Conservation (phyloP, 768 basidiomycete genomes). For the Termitomyces sp. region DNA sequence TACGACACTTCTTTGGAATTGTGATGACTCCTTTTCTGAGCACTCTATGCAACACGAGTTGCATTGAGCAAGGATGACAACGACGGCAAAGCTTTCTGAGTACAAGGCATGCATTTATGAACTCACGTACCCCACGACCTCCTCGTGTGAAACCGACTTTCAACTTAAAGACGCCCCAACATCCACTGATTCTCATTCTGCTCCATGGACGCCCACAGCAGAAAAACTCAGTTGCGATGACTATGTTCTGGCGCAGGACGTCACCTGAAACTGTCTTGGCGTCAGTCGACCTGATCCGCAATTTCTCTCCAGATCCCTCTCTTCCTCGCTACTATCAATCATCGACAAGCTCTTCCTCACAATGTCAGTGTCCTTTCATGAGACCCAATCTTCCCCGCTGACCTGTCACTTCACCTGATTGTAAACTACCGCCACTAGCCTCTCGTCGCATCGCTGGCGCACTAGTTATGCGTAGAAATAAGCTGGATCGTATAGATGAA, state of each 20-base stretch:
- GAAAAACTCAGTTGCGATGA: constrained; percentile 6
- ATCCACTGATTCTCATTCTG: constrained; percentile 8
- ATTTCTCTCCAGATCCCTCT: constrained; percentile 4
- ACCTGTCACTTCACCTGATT: constrained; percentile 18
- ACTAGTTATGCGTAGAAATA: constrained; percentile 14
- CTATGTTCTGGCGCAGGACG: constrained; percentile 16
- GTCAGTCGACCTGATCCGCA: constrained; percentile 6
- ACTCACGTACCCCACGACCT: no score
- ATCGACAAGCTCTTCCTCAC: constrained; percentile 13
- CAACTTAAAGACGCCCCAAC: no score
- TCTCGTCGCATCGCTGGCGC: constrained; percentile 13
- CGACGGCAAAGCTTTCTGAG: no score
- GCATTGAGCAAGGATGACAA: no score
- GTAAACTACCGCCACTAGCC: constrained; percentile 12
- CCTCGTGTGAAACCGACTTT: no score
- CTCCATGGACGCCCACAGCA: constrained; percentile 3
- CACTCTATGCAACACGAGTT: no score
- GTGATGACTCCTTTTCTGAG: no score
- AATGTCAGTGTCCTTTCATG: constrained; percentile 3
- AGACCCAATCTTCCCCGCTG: constrained; percentile 18
- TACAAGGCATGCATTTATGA: no score
- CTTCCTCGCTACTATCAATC: constrained; percentile 1
- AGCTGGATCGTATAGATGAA: constrained; percentile 71
- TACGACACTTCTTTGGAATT: no score
- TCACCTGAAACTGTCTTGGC: constrained; percentile 11